These are phyloP conservation scores for Alnus glutinosa DNA, from an alignment of 306 rosid genomes.

Conservation along the genomic window DNA sequence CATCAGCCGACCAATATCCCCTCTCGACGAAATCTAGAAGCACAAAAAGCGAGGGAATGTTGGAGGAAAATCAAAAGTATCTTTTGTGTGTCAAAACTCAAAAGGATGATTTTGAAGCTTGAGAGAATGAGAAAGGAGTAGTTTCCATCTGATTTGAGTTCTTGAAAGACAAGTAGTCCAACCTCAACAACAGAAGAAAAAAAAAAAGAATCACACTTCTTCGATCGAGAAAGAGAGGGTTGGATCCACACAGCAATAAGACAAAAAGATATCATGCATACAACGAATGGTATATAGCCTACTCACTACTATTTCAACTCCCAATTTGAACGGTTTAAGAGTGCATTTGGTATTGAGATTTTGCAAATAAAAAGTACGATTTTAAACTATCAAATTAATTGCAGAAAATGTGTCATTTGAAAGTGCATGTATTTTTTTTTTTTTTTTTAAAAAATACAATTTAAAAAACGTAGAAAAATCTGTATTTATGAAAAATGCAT, in stretches of 20 bases:
- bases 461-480: no score
- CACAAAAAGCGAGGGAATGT: conserved; percentile 10
- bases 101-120: background rate
- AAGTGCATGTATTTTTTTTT: no score
- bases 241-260: background rate
- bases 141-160: background rate
- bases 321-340: background rate
- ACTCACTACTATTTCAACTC: background rate
- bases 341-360: no score
- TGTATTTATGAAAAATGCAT: no score
- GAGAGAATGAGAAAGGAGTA: conserved; percentile 18
- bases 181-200: conserved; percentile 8
- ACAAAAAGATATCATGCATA: no score
- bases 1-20: conserved; percentile 23
- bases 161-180: background rate
- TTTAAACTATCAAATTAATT: no score
- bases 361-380: no score
- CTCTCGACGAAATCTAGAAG: conserved; percentile 15
- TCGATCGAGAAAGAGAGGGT: no score
- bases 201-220: background rate
- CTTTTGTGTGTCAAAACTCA: background rate
- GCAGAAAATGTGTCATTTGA: no score
- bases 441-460: no score
- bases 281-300: background rate
- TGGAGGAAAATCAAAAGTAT: background rate